Evolutionary conservation across 2,329 filamentous ascomycete species (phyloP), one percentile per base, ranked within the genome.

Genomic region (Sporothrix luriei): DNA sequence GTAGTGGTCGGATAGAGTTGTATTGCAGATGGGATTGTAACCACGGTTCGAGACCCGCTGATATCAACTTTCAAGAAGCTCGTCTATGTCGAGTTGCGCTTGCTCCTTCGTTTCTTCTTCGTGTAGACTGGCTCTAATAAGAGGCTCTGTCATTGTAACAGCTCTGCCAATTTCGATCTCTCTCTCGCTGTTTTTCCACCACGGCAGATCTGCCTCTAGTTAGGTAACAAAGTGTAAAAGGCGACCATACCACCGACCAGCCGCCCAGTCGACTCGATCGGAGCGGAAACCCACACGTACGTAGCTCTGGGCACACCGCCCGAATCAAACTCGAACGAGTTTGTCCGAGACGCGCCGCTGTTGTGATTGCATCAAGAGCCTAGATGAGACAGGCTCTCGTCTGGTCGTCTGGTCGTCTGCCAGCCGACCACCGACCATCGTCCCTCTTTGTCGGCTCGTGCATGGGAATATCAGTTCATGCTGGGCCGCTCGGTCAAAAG

Each of bases 301-400:
- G 3, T 19, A 1, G 19, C 26, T 40, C 24, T 59, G 33, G 6
- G 33, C 33, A 33, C 33, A 33, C 33, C n/a, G n/a, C n/a, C n/a
- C n/a, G n/a, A n/a, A n/a, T n/a, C n/a, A n/a, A n/a, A n/a, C 38
- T 40, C 38, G 11, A 14, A 43, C 40, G 40, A 48, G 29, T 40
- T 52, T 64, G 40, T 49, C 55, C 38, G 43, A 64, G 43, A 64
- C 43, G 59, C 40, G 43, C 24, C 24, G 40, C 61, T 62, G 43
- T 49, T 16, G 24, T 64, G 46, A 49, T 21, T 19, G 24, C 40
- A 1, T 64, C 61, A 33, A 33, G 14, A 64, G 61, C 61, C 61
- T 64, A 49, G 43, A 33, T 24, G 24, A 64, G 61, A 49, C 43
- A 64, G 16, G 24, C 9, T 33, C 43, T 24, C 29, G 33, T 62